These are phyloP conservation scores for Boletus reticulatus DNA, from an alignment of 768 basidiomycete genomes.

Conservation along the genomic window DNA sequence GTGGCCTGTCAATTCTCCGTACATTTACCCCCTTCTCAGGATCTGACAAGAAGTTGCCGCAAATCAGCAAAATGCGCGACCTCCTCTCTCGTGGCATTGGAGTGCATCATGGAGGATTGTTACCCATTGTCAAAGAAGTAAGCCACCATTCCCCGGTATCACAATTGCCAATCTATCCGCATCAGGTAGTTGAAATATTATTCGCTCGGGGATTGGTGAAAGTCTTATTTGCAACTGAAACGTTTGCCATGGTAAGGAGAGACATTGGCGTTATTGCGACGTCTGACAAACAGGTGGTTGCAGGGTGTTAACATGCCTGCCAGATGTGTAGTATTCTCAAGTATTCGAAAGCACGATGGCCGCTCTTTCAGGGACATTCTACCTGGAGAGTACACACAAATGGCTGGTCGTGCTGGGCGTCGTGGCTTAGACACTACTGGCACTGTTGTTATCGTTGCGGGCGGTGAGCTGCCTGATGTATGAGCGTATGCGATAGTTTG, in stretches of 20 bases:
- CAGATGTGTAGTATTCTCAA: conserved; percentile 94
- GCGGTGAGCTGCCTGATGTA: conserved; percentile 87
- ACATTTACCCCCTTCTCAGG: conserved; percentile 43
- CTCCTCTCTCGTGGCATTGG: conserved; percentile 91
- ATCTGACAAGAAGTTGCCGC: conserved; percentile 88
- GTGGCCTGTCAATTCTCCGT: neutral
- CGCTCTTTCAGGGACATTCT: conserved; percentile 86
- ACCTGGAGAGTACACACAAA: conserved; percentile 95
- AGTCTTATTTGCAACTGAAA: conserved; percentile 96
- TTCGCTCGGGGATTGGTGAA: conserved; percentile 96
- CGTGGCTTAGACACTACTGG: conserved; percentile 94
- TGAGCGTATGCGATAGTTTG: conserved; percentile 8
- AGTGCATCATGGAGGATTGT: conserved; percentile 93
- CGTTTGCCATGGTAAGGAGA: conserved; percentile 88
- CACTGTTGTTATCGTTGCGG: conserved; percentile 87
- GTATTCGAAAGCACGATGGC: conserved; percentile 94
- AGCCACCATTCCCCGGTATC: conserved; percentile 8
- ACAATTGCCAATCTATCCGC: conserved; percentile 6
- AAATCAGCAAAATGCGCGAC: conserved; percentile 88
- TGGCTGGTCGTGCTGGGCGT: conserved; percentile 97
- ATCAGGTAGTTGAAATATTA: conserved; percentile 89
- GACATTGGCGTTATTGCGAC: neutral
- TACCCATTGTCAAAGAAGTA: conserved; percentile 97
- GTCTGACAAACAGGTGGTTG: conserved; percentile 6
- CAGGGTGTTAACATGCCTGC: conserved; percentile 99